Percentiles rank a stretch among this genome's conserved stretches.
Conservation (phyloP, 2,329 filamentous ascomycete species). For the Myriosclerotinia duriaeana region DNA sequence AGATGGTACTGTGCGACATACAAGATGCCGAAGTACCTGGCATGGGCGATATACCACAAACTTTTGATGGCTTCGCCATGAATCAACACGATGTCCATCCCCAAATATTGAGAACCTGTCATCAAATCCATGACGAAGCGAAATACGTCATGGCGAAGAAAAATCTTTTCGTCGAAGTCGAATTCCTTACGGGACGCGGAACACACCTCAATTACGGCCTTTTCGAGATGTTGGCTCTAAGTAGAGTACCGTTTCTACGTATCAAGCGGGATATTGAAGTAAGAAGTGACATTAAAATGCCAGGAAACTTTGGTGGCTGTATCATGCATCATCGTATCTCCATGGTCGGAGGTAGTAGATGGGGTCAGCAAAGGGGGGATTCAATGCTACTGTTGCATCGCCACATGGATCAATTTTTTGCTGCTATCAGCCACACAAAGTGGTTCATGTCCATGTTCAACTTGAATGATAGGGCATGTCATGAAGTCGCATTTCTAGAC, state of each 20-base stretch:
- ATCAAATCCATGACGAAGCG: background rate
- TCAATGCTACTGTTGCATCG: background rate
- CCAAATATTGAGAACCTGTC: background rate
- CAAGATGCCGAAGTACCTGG: background rate
- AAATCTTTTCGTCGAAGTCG: slow-evolving; percentile 2
- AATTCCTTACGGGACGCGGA: background rate
- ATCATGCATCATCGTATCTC: background rate
- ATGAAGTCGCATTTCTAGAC: background rate
- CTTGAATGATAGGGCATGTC: background rate
- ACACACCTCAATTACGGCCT: background rate
- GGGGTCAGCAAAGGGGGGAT: background rate
- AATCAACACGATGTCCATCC: background rate
- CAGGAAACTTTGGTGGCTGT: background rate
- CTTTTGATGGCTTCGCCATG: background rate
- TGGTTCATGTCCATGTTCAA: background rate
- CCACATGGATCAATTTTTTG: background rate
- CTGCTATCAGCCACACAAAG: background rate
- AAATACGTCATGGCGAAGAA: background rate
- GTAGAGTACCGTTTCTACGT: background rate
- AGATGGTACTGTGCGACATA: background rate
- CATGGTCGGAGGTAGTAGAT: background rate
- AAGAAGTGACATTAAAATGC: background rate
- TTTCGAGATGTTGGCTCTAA: background rate
- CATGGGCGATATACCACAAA: background rate
- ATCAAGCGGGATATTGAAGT: background rate